These are phyloP conservation scores for Alternaria brassicicola DNA, from an alignment of 2,329 filamentous ascomycete genomes.

Conservation along the genomic window DNA sequence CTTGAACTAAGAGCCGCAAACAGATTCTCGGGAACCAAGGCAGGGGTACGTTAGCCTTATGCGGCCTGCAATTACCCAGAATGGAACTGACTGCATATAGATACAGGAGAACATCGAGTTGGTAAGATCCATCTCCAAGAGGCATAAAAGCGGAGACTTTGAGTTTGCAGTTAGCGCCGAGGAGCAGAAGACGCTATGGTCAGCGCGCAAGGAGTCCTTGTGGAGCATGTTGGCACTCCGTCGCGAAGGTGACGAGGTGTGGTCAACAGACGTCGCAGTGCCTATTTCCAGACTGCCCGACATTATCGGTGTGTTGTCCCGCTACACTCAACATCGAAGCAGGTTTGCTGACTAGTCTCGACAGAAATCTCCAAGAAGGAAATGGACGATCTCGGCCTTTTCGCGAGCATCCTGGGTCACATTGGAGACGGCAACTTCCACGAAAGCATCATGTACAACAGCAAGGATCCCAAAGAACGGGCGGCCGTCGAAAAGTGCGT, in stretches of 20 bases:
- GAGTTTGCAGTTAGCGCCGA: conserved; percentile 61
- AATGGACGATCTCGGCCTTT: conserved; percentile 82
- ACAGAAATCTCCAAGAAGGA: conserved; percentile 85
- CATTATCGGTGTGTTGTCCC: conserved; percentile 59
- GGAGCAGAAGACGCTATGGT: conserved; percentile 64
- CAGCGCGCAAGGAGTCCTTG: conserved; percentile 64
- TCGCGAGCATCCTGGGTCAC: conserved; percentile 86
- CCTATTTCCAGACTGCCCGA: conserved; percentile 66
- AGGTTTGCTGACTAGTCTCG: conserved; percentile 13
- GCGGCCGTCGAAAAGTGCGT: conserved; percentile 81
- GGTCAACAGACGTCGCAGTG: conserved; percentile 67
- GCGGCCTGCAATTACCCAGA: conserved; percentile 22
- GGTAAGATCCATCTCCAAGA: conserved; percentile 70
- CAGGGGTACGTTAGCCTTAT: conserved; percentile 53
- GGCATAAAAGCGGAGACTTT: conserved; percentile 62
- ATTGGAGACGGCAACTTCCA: conserved; percentile 96
- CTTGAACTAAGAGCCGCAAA: conserved; percentile 29
- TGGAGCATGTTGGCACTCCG: conserved; percentile 66
- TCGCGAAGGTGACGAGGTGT: conserved; percentile 62
- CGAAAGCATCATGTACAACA: conserved; percentile 87
- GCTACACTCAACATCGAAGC: neutral
- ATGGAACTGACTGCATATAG: conserved; percentile 41
- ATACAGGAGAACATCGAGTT: conserved; percentile 77
- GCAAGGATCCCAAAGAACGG: conserved; percentile 69
- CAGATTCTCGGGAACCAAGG: conserved; percentile 74